Conservation (phyloP, 2,329 filamentous ascomycete genomes). For the Aspergillus fischeri region DNA sequence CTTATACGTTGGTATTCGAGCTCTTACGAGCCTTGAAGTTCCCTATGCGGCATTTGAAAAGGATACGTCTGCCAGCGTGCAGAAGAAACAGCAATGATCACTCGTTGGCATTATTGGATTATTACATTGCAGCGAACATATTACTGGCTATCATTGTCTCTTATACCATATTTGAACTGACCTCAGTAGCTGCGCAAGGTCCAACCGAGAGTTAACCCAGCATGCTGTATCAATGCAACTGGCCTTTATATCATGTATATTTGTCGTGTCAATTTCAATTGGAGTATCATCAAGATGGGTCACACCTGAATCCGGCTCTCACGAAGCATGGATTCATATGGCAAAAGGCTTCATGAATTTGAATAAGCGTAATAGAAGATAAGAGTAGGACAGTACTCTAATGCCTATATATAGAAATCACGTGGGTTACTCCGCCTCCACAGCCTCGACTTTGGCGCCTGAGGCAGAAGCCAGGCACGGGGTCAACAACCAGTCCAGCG, state of each 20-base stretch:
- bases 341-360: not conserved
- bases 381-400: not conserved
- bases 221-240: not conserved
- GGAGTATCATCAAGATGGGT: not conserved
- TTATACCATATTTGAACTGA: not conserved
- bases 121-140: slow-evolving; percentile 1
- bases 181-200: not conserved
- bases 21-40: slow-evolving; percentile 76
- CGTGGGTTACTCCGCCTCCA: not conserved
- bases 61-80: slow-evolving; percentile 82
- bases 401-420: slow-evolving; percentile 1
- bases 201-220: not conserved
- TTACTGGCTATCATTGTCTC: not conserved
- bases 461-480: slow-evolving; percentile 1
- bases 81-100: slow-evolving; percentile 69
- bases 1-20: slow-evolving; percentile 71
- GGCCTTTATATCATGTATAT: not conserved
- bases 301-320: not conserved
- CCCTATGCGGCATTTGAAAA: slow-evolving; percentile 95
- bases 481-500: not conserved
- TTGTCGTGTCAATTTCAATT: not conserved
- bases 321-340: not conserved
- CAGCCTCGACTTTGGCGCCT: not conserved
- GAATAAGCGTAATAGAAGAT: not conserved
- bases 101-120: slow-evolving; percentile 3